phyloP scores from a whole-genome alignment of 2,329 filamentous ascomycete species.

The Colletotrichum spinosum region DNA sequence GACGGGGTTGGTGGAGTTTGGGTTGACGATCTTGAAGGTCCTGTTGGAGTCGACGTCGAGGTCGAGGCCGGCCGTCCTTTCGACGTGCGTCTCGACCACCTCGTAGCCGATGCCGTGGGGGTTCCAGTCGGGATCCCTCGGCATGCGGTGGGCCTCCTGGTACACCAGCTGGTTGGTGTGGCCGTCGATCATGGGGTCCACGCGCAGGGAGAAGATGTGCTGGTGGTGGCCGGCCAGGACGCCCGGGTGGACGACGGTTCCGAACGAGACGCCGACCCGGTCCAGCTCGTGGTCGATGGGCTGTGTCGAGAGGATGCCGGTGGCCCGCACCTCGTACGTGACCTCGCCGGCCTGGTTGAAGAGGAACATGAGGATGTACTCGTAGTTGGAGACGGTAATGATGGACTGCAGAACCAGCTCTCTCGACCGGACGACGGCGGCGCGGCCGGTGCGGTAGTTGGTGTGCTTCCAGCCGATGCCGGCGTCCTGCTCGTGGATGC shows the following conservation, averaged over 20 bases:
- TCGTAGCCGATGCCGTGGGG: conserved; percentile 34
- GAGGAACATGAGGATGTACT: conserved; percentile 75
- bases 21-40: conserved; percentile 36
- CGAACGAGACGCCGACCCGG: conserved; percentile 60
- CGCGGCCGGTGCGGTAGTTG: conserved; percentile 72
- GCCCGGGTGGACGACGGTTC: conserved; percentile 71
- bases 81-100: conserved; percentile 27
- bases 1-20: conserved; percentile 32
- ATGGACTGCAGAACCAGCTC: conserved; percentile 76
- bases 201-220: conserved; percentile 78
- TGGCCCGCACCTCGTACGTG: conserved; percentile 71
- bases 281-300: conserved; percentile 65
- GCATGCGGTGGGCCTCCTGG: conserved; percentile 45
- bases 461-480: conserved; percentile 79
- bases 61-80: conserved; percentile 19
- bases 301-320: conserved; percentile 70
- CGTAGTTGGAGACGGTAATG: conserved; percentile 77
- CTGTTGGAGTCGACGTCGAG: conserved; percentile 28
- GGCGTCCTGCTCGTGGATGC: conserved; percentile 76
- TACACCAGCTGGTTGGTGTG: conserved; percentile 66
- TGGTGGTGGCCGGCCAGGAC: conserved; percentile 69
- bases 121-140: conserved; percentile 30
- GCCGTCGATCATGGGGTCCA: conserved; percentile 72
- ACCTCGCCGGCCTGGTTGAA: conserved; percentile 74
- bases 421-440: conserved; percentile 70